Evolutionary conservation across 441 rosid species (phyloP), one percentile per base, ranked within the genome.

Genomic region (Brassica hybrid): DNA sequence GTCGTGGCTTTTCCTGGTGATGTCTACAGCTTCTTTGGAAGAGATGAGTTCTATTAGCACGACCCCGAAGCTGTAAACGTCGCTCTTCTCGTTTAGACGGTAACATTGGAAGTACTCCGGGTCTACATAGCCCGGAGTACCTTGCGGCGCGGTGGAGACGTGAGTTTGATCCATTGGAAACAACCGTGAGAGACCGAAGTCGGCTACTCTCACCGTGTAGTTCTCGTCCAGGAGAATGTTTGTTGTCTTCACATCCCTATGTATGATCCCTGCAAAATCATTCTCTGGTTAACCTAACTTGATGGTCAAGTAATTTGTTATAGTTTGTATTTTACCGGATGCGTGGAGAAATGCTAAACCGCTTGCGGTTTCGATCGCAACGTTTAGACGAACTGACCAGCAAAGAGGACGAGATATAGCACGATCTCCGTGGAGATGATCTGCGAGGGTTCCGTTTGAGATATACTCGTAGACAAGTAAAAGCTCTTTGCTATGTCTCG

Each of bases 161-260:
- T 54, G 59, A 17, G 59, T 54, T 54, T 16, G 21, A 6, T 54
- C 59, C 21, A 54, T 54, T 3, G 59, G 59, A 7, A 54, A 54
- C 59, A 54, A 54, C 59, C 59, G 59, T 2, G 59, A 54, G 59
- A 54, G 59, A 7, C 59, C 59, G 59, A 54, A 54, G 59, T 54
- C 59, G 1, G 59, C 59, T 54, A 54, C 59, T 17, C 7, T 54
- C 59, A 54, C 59, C 21, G 59, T 54, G 59, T 54, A 54, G 21
- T 54, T 54, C 21, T 54, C 59, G 21, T 54, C 59, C 4, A 54
- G 59, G 3, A 54, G 59, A 54, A 54, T 54, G 59, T 54, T 54
- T 16, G 59, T 54, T 54, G 59, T 54, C 4, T 54, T 54, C 59
- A 54, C 59, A 14, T 54, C 59, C 19, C 59, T 54, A 54, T 54